Evolutionary conservation across 257 asterid species (phyloP), one percentile per base, ranked within the genome.

Genomic region (Penstemon barbatus): DNA sequence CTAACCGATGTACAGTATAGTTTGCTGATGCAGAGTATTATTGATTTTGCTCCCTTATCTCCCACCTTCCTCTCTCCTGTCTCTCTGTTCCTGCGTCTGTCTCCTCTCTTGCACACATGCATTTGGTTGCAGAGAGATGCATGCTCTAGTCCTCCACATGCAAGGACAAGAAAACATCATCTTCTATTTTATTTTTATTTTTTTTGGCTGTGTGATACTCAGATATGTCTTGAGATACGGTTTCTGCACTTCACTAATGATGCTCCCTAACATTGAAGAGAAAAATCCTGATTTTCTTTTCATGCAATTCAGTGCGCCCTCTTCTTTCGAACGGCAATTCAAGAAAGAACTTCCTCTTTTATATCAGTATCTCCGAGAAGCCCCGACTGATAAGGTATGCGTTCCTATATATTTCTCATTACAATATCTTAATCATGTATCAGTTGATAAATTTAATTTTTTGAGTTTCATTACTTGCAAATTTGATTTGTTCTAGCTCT

Each of bases 271-370:
- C 52, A 52, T 57, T 25, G 36, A 53, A 19, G 69, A 3, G 37
- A 63, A 61, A 65, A 39, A 41, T 42, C 36, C 37, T 9, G 48
- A 69, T 50, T 56, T 71, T 42, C 43, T 52, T 58, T 71, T 62
- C 68, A 60, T 78, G 57, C 73, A 52, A 60, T 75, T 65, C 86
- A 93, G 98, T 64, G 94, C 98, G 4, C 96, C 98, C n/a, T 78
- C 96, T 56, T 85, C 98, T 50, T 93, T 90, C 87, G 95, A 88
- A 81, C 78, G 86, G 73, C 86, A 81, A 69, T 85, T 93, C 61
- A 79, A 70, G 82, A 83, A 77, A 75, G 92, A 93, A 70, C 79
- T 69, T 75, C 96, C 97, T 64, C 89, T 77, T 69, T 77, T 93
- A 65, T 93, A 93, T 76, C 80, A 83, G 60, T 91, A 90, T 85